Evolutionary conservation across 2,329 filamentous ascomycete genomes (phyloP).

Genomic region (Scytalidium sp.): DNA sequence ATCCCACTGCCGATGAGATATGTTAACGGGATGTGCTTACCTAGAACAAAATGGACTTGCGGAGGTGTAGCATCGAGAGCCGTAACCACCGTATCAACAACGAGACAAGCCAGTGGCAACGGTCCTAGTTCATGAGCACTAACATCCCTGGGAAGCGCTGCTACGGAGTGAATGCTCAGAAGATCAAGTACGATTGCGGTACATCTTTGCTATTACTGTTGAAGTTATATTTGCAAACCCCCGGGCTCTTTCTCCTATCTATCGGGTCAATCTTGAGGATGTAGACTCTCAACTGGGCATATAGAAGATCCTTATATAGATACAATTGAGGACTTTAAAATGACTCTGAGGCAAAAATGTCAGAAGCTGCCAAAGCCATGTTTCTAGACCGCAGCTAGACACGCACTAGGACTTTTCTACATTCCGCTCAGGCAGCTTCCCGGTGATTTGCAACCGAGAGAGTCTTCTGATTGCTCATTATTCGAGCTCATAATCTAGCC

Average conservation of each 20-base stretch:
- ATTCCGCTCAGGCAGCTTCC: background rate
- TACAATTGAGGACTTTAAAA: background rate
- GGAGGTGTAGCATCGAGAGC: background rate
- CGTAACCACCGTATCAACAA: background rate
- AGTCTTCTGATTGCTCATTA: background rate
- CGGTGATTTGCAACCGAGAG: background rate
- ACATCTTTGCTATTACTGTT: background rate
- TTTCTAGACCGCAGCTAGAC: background rate
- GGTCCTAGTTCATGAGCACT: background rate
- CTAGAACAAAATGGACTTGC: background rate
- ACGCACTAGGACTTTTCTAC: background rate
- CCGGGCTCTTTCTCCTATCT: background rate
- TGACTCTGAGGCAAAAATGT: too few relatives aligned
- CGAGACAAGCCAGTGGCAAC: background rate
- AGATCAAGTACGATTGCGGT: background rate
- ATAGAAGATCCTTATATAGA: background rate
- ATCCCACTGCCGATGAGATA: too few relatives aligned
- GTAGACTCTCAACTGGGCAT: background rate
- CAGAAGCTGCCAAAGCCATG: background rate
- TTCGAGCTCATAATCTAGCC: too few relatives aligned
- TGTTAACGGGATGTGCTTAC: too few relatives aligned
- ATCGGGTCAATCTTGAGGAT: background rate
- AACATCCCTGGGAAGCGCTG: background rate
- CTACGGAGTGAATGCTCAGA: background rate
- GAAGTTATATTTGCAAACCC: background rate